Evolutionary conservation across 1,284 basidiomycete genomes (phyloP).

Genomic region (Pyrrhoderma noxium): DNA sequence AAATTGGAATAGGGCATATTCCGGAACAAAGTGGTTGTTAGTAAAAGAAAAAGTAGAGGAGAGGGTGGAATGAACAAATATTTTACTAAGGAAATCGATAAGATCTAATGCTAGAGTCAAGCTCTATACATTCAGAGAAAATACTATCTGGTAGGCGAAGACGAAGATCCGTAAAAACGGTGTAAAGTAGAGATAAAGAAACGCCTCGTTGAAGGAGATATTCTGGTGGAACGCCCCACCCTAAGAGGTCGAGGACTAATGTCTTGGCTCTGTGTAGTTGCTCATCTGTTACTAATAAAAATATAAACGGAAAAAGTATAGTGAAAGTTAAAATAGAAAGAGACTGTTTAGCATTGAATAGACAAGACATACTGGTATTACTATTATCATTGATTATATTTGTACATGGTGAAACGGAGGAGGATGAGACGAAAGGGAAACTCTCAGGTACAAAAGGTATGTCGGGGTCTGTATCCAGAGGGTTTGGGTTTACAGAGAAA

Average conservation of each 20-base stretch:
- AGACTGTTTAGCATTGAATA: neutral
- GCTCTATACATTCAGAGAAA: conserved; percentile 12
- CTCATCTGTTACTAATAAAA: conserved; percentile 16
- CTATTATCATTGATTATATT: too few species aligned
- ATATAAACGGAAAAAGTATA: too few species aligned
- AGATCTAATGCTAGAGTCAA: neutral
- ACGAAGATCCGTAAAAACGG: conserved; percentile 34
- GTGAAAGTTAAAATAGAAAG: too few species aligned
- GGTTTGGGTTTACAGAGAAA: too few species aligned
- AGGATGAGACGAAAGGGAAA: too few species aligned
- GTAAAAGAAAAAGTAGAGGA: too few species aligned
- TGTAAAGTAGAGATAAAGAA: conserved; percentile 30
- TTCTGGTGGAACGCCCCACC: conserved; percentile 38
- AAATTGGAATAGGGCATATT: too few species aligned
- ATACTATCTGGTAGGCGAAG: conserved; percentile 30
- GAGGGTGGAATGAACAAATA: too few species aligned
- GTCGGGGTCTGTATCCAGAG: too few species aligned
- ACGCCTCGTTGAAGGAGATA: conserved; percentile 37
- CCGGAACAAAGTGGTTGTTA: too few species aligned
- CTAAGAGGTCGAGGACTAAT: conserved; percentile 37
- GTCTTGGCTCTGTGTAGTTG: conserved; percentile 33
- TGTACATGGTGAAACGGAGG: neutral
- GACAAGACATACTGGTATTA: neutral
- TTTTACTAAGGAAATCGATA: too few species aligned
- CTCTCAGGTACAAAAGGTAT: too few species aligned